Evolutionary conservation across 805 yeast species (phyloP), one percentile per base, ranked within the genome.

Genomic region (Ogataea trehaloabstinens): DNA sequence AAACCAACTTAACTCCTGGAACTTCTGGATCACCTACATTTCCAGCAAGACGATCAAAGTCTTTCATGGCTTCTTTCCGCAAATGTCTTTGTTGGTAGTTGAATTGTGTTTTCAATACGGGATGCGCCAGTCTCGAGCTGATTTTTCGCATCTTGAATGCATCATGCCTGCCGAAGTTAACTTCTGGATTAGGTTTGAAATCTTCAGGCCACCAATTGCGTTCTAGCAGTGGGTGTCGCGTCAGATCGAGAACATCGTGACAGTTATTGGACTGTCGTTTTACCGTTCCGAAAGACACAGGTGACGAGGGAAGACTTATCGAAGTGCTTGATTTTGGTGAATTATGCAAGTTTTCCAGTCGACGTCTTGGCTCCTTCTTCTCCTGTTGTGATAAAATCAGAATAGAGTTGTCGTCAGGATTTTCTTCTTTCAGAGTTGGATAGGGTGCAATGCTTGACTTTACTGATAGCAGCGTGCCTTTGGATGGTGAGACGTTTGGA

Each of bases 151-250:
- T 41, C 22, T 53, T 46, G 31, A 55, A 51, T 10, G 58, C 52
- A 7, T 40, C 30, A 12, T 22, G 35, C 19, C 32, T 29, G 1
- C 56, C 53, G 33, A 52, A 51, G 25, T 52, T 51, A 6, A 43
- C 39, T 6, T 24, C 37, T 7, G 64, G 60, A 37, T 64, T 64
- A 3, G 59, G 56, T 27, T 50, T 51, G 49, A 65, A 65, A 37
- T 65, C 68, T 39, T 63, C 68, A 2, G 64, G 58, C 44, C 55
- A 60, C 70, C 69, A 64, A 5, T 48, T 45, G 7, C 60, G 35
- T 4, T 49, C 40, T 2, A 54, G 41, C 8, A 24, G 20, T 3
- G 66, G 66, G 40, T 64, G 53, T 3, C 7, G 16, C 2, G 61
- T 45, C 3, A 62, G 36, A 36, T 64, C 57, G 4, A 58, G 11